Conservation (phyloP, 2,329 filamentous ascomycete genomes). For the Trichoderma asperellum region DNA sequence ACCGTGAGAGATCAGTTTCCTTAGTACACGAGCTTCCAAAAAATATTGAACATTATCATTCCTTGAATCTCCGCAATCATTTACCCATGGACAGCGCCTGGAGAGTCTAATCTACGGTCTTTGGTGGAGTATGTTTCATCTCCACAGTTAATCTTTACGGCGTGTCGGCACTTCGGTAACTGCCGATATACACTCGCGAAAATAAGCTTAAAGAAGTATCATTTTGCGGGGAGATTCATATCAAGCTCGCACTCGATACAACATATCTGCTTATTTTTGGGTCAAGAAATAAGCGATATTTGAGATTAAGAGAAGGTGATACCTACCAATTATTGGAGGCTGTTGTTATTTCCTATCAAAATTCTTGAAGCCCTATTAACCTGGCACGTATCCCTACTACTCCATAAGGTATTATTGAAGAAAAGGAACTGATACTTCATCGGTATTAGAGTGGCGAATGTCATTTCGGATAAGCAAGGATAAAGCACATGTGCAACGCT, state of each 20-base stretch:
- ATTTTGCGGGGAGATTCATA: background rate
- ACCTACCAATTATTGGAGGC: background rate
- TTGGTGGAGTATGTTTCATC: background rate
- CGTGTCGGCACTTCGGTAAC: background rate
- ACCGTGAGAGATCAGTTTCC: background rate
- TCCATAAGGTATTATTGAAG: background rate
- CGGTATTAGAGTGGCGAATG: too few species aligned
- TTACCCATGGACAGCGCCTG: background rate
- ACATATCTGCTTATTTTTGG: background rate
- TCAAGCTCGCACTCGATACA: background rate
- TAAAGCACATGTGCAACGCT: too few species aligned
- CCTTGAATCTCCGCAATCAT: background rate
- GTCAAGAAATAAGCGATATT: background rate
- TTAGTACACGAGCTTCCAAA: background rate
- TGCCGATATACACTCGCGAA: background rate
- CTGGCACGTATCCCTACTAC: background rate
- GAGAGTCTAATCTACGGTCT: background rate
- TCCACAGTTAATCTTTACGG: too few species aligned
- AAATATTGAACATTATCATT: too few species aligned
- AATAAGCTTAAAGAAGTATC: background rate
- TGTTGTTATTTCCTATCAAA: background rate
- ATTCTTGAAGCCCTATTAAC: too few species aligned
- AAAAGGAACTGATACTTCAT: too few species aligned
- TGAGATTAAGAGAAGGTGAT: background rate
- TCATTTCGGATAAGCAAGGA: too few species aligned